Percentiles rank a stretch among this genome's conserved stretches.
Evolutionary conservation across 75 land plant species (phyloP).

Genomic region (Pinus albicaulis): DNA sequence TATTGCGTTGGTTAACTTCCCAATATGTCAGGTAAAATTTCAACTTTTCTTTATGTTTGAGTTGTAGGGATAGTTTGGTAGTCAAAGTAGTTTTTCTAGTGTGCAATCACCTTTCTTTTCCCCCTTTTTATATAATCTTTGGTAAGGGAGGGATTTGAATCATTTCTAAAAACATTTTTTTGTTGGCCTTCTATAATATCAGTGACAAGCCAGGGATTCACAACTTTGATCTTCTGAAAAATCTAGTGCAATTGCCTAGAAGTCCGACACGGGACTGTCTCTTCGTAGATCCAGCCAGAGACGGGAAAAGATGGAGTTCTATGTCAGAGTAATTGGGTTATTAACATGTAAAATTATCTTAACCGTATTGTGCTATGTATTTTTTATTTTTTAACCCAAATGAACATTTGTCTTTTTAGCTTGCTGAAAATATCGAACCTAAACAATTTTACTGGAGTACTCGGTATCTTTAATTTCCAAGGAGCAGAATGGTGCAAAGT

Average conservation of each 20-base stretch:
- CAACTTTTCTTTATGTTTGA: no score
- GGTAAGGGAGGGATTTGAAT: no score
- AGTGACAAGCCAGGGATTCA: constrained; percentile 87
- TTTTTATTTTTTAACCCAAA: background rate
- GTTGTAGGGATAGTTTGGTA: no score
- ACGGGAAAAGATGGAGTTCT: constrained; percentile 61
- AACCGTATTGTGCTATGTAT: no score
- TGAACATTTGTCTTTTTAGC: constrained; percentile 19
- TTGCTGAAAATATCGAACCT: constrained; percentile 81
- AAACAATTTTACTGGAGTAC: constrained; percentile 83
- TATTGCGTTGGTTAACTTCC: no score
- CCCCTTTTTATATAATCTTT: no score
- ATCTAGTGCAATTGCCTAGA: constrained; percentile 83
- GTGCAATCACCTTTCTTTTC: no score
- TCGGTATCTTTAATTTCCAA: constrained; percentile 97
- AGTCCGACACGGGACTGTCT: constrained; percentile 88
- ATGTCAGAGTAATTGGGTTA: background rate
- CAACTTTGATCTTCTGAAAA: constrained; percentile 78
- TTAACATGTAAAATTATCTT: no score
- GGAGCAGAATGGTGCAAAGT: constrained; percentile 91
- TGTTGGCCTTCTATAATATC: constrained; percentile 4
- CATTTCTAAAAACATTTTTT: no score
- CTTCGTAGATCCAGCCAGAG: constrained; percentile 84
- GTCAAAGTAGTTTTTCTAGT: no score
- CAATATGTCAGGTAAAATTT: no score